Conservation (phyloP, 2,329 filamentous ascomycete species). For the Alternaria novae-zelandiae region DNA sequence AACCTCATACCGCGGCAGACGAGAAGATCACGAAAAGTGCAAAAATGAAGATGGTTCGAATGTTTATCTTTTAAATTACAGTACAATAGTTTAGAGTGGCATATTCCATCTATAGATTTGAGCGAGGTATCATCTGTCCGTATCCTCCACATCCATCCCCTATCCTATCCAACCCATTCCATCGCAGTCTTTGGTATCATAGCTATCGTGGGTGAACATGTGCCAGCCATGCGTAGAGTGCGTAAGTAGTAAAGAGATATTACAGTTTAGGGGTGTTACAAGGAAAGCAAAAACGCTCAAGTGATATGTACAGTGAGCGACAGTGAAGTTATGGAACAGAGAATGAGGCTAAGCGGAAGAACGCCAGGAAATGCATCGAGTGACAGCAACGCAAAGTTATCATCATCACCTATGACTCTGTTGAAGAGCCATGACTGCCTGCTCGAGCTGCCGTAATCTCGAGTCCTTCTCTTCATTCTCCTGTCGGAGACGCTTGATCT, state of each 20-base stretch:
- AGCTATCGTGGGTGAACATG: slow-evolving; percentile 20
- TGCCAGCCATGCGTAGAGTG: slow-evolving; percentile 25
- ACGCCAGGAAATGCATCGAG: not conserved
- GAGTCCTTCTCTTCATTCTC: slow-evolving; percentile 52
- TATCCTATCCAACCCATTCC: not conserved
- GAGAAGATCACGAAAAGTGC: not conserved
- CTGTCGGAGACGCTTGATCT: slow-evolving; percentile 50
- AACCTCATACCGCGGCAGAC: slow-evolving; percentile 1
- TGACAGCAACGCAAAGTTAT: not conserved
- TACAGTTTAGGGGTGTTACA: slow-evolving; percentile 13
- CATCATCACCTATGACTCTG: slow-evolving; percentile 27
- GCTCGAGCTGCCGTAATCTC: slow-evolving; percentile 44
- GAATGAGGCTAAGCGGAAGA: not conserved
- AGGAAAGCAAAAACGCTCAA: not conserved
- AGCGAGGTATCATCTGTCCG: slow-evolving; percentile 17
- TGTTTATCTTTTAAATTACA: not conserved
- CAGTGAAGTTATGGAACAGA: slow-evolving; percentile 23
- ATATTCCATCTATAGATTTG: slow-evolving; percentile 11
- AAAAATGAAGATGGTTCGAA: no score
- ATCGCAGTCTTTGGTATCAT: slow-evolving; percentile 11
- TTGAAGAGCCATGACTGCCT: slow-evolving; percentile 44
- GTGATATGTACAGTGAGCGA: slow-evolving; percentile 14
- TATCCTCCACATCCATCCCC: not conserved
- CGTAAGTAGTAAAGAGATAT: slow-evolving; percentile 7
- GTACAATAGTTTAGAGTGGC: not conserved